A percentile compares a stretch with the other conserved stretches of the same genome.
Evolutionary conservation across 2,329 filamentous ascomycete species (phyloP).

Genomic region (Fusarium annulatum): DNA sequence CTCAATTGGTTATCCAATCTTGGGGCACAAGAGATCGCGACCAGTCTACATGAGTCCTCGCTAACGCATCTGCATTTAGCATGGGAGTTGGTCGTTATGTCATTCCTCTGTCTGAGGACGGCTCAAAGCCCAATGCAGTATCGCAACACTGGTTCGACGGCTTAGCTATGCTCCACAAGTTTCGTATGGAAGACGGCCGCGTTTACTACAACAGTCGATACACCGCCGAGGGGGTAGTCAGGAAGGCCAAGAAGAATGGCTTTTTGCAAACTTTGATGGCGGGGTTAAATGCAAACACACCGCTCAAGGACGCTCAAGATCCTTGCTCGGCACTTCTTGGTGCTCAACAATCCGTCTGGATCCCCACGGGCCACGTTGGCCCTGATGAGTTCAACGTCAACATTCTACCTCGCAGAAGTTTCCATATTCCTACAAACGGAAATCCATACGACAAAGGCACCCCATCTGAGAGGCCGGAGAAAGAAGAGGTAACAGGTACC

Average conservation of each 20-base stretch:
- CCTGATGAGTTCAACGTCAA: not conserved
- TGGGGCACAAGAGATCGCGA: not conserved
- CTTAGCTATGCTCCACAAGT: not conserved
- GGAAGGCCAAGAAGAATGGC: not conserved
- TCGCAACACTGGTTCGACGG: not conserved
- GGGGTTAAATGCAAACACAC: not conserved
- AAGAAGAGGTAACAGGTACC: not conserved
- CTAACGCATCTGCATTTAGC: accelerated
- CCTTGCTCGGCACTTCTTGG: not conserved
- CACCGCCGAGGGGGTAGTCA: not conserved
- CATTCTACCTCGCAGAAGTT: not conserved
- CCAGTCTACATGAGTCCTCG: accelerated
- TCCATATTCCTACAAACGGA: not conserved
- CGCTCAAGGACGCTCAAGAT: not conserved
- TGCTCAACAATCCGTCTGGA: not conserved
- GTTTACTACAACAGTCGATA: not conserved
- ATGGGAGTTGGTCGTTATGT: not conserved
- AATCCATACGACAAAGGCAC: not conserved
- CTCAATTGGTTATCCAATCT: accelerated
- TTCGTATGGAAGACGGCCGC: not conserved
- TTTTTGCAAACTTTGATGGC: not conserved
- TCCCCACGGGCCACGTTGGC: not conserved
- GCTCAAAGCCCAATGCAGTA: not conserved
- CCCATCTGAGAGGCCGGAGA: not conserved
- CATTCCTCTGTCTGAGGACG: not conserved